phyloP scores from a whole-genome alignment of 2,329 filamentous ascomycete species.

The Metarhizium brunneum region DNA sequence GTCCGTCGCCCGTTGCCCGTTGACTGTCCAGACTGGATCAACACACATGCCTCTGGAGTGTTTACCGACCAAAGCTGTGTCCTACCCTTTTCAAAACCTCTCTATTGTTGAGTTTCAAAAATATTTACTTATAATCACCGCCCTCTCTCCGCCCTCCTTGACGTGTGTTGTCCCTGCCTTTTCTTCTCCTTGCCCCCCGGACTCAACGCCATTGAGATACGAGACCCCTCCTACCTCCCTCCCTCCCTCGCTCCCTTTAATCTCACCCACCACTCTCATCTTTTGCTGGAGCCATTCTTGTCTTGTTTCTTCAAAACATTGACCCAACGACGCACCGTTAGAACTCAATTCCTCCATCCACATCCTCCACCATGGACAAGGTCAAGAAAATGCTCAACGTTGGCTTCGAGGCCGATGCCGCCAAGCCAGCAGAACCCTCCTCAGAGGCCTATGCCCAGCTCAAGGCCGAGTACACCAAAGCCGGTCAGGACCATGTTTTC shows the following conservation, averaged over 20 bases:
- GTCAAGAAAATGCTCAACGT: constrained; percentile 34
- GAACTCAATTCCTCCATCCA: background rate
- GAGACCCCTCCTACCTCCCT: background rate
- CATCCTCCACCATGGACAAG: constrained; percentile 28
- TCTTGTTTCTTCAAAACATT: too few relatives aligned
- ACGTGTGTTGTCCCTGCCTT: background rate
- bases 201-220: background rate
- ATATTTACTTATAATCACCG: background rate
- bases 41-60: too few relatives aligned
- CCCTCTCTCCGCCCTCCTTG: background rate
- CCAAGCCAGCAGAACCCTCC: constrained; percentile 43
- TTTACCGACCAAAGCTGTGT: too few relatives aligned
- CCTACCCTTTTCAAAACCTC: too few relatives aligned
- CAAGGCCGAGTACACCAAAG: constrained; percentile 63
- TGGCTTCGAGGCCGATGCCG: constrained; percentile 19
- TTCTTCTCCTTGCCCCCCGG: background rate
- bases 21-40: too few relatives aligned
- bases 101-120: too few relatives aligned
- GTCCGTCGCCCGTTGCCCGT: too few relatives aligned
- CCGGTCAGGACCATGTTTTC: constrained; percentile 72
- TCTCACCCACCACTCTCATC: background rate
- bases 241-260: background rate
- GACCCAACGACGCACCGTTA: too few relatives aligned
- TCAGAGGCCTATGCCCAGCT: constrained; percentile 58
- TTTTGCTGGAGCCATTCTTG: background rate